Evolutionary conservation across 2,329 filamentous ascomycete species (phyloP).

Genomic region (Phaeosphaeriaceae sp.): DNA sequence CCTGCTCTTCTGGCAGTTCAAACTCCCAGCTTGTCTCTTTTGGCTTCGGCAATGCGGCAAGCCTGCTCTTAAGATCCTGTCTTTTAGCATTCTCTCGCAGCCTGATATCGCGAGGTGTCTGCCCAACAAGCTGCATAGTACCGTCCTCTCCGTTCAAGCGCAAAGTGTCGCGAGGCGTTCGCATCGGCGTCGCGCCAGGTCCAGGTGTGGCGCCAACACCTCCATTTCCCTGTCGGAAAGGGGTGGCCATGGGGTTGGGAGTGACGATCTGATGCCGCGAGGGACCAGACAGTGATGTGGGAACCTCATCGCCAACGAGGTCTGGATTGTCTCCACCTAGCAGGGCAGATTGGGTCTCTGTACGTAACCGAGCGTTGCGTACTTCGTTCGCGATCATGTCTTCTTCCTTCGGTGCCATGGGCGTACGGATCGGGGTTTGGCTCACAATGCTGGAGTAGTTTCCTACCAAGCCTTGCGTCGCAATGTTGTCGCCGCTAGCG

Average conservation of each 20-base stretch:
- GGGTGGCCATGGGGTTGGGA: conserved; percentile 94
- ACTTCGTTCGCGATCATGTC: conserved; percentile 98
- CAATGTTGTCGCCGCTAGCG: conserved; percentile 79
- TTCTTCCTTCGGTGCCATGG: conserved; percentile 87
- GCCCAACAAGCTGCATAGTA: conserved; percentile 68
- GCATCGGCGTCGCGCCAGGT: conserved; percentile 81
- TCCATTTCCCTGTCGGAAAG: conserved; percentile 68
- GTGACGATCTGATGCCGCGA: conserved; percentile 84
- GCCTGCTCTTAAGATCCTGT: conserved; percentile 71
- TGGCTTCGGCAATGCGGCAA: conserved; percentile 87
- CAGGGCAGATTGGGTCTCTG: conserved; percentile 90
- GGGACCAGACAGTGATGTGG: conserved; percentile 87
- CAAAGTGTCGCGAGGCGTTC: conserved; percentile 87
- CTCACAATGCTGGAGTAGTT: conserved; percentile 84
- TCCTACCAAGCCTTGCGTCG: conserved; percentile 83
- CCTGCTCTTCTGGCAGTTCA: conserved; percentile 83
- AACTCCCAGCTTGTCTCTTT: conserved; percentile 95
- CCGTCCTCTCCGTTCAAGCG: conserved; percentile 77
- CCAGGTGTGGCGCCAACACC: conserved; percentile 73
- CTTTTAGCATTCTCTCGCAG: conserved; percentile 73
- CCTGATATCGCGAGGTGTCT: conserved; percentile 79
- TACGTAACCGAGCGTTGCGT: conserved; percentile 88
- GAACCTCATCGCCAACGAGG: conserved; percentile 78
- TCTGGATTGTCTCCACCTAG: conserved; percentile 94
- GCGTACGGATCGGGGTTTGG: conserved; percentile 88